Conservation (phyloP, 768 basidiomycete species). For the Mycena rosella region DNA sequence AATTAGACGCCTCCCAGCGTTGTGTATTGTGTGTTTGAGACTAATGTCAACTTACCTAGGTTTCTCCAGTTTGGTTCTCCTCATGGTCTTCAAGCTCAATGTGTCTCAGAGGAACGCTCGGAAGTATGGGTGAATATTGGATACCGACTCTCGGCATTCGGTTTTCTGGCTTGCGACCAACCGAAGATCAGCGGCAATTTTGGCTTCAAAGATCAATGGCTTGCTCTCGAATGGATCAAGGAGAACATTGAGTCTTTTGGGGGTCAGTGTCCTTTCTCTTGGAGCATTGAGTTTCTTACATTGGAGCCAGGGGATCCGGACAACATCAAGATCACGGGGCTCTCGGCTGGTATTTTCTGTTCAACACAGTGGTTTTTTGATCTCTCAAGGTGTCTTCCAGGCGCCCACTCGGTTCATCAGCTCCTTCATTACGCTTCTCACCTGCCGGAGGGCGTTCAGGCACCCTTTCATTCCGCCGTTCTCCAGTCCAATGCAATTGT, state of each 20-base stretch:
- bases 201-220: constrained; percentile 89
- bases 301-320: constrained; percentile 64
- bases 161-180: constrained; percentile 77
- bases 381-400: constrained; percentile 46
- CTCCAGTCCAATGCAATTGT: constrained; percentile 84
- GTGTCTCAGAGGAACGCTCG: constrained; percentile 69
- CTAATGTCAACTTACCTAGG: constrained; percentile 47
- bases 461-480: constrained; percentile 76
- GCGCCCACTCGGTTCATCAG: constrained; percentile 83
- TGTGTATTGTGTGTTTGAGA: neutral
- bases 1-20: neutral
- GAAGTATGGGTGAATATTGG: constrained; percentile 85
- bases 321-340: constrained; percentile 72
- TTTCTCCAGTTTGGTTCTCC: constrained; percentile 87
- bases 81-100: constrained; percentile 77
- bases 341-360: constrained; percentile 71
- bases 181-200: constrained; percentile 79
- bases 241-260: constrained; percentile 78
- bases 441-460: constrained; percentile 64
- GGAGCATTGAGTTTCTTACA: constrained; percentile 3
- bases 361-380: neutral
- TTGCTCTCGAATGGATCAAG: constrained; percentile 79
- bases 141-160: constrained; percentile 82
- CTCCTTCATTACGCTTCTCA: constrained; percentile 77
- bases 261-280: constrained; percentile 54